Evolutionary conservation across 345 rosid species (phyloP), one percentile per base, ranked within the genome.

Genomic region (Trapa bicornis): DNA sequence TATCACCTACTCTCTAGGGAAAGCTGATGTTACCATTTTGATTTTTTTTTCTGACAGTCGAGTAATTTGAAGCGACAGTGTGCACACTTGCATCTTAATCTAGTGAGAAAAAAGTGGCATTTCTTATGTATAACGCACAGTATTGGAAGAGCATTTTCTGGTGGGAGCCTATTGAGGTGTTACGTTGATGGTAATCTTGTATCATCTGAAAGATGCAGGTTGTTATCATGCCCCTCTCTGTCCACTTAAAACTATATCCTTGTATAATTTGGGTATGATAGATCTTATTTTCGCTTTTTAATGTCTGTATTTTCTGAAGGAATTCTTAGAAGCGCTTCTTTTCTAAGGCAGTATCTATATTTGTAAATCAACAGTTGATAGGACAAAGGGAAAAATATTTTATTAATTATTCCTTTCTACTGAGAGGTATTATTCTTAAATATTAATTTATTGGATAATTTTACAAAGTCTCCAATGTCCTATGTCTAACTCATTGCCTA

Each of bases 131-230:
- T 93, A 66, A 89, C 96, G 67, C 97, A 93, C 70, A 86, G 87
- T 68, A 83, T 93, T 64, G 97, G 98, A 71, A 85, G 98, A 82
- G 82, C 97, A 50, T 93, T 93, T 79, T 93, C 97, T 72, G 98
- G 97, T 66, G 97, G 98, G 69, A 93, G 98, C 80, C 70, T 84
- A 68, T 71, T 93, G 78, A 83, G 85, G 79, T 93, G 94, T 80
- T 93, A 84, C 71, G 75, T 93, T 50, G 89, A 93, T 79, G 96
- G 97, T 62, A 82, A 78, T 69, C 90, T 88, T 73, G 86, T 88
- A 58, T 87, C 94, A 70, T 93, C 98, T 54, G 98, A 89, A 77
- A 88, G 85, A 93, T 93, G 98, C 98, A 93, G 98, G 98, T 88
- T 68, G 47, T 65, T 5, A 45, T 37, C 42, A 29, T 47, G 16